A percentile compares a stretch with the other conserved stretches of the same genome.
These are phyloP conservation scores for Saccharomycopsis oosterbeekiorum DNA, from an alignment of 805 yeast species.

Conservation along the genomic window DNA sequence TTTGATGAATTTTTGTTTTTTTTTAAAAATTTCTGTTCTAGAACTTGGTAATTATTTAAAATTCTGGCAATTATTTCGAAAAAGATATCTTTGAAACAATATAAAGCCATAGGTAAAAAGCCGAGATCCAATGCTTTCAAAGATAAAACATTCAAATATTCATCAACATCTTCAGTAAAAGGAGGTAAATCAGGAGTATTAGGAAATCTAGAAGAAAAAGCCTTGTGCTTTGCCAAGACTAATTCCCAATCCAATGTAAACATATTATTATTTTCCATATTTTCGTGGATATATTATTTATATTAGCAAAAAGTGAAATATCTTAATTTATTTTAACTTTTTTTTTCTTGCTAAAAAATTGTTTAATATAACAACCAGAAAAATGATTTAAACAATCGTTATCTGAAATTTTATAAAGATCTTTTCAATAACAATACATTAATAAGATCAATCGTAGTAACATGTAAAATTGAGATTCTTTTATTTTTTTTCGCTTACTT, in stretches of 20 bases:
- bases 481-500: neutral
- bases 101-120: slow-evolving; percentile 3
- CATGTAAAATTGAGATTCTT: neutral
- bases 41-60: neutral
- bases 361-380: too few species aligned
- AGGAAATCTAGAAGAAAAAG: neutral
- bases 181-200: neutral
- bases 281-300: neutral
- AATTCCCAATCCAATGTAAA: neutral
- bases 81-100: slow-evolving; percentile 9
- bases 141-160: slow-evolving; percentile 7
- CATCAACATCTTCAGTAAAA: neutral
- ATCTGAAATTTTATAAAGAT: neutral
- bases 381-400: too few species aligned
- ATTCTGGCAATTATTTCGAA: slow-evolving; percentile 13
- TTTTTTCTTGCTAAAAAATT: too few species aligned
- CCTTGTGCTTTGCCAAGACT: neutral
- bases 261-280: neutral
- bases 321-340: too few species aligned
- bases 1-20: neutral
- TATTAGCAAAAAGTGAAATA: neutral
- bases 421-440: too few species aligned
- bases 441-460: neutral
- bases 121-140: slow-evolving; percentile 1
- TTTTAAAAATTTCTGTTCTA: neutral